These are phyloP conservation scores for Mycotypha africana DNA, from an alignment of 371 early-diverging fungal species.

Conservation along the genomic window DNA sequence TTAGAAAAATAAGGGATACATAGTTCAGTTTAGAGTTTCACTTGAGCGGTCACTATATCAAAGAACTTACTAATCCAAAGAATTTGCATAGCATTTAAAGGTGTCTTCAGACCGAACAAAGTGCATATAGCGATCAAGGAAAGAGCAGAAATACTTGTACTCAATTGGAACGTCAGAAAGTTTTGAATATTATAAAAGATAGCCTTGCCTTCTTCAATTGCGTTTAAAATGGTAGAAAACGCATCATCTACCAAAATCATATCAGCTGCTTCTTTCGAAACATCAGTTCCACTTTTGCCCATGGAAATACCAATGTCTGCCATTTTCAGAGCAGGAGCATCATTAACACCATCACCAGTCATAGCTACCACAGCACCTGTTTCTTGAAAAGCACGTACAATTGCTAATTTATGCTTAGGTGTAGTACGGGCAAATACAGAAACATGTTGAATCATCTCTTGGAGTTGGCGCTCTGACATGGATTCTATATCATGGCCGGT, in stretches of 20 bases:
- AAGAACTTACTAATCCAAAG: constrained; percentile 87
- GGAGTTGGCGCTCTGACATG: constrained; percentile 60
- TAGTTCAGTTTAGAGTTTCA: too few relatives aligned
- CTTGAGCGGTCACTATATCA: background rate
- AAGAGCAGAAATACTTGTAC: constrained; percentile 81
- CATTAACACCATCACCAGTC: constrained; percentile 98
- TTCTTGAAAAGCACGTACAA: constrained; percentile 73
- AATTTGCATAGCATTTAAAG: constrained; percentile 96
- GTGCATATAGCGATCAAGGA: constrained; percentile 85
- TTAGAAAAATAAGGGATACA: background rate
- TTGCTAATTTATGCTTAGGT: constrained; percentile 86
- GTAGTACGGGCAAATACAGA: constrained; percentile 88
- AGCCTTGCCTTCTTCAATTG: constrained; percentile 90
- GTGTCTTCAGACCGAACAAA: constrained; percentile 81
- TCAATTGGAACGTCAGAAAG: constrained; percentile 85
- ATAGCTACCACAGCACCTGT: constrained; percentile 79
- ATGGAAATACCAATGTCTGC: constrained; percentile 92
- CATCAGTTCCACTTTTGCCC: constrained; percentile 89
- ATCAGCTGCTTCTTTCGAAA: constrained; percentile 88
- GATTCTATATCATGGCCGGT: constrained; percentile 71
- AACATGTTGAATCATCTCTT: constrained; percentile 49
- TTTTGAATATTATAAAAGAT: constrained; percentile 93
- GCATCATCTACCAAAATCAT: constrained; percentile 91
- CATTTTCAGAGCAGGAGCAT: constrained; percentile 85
- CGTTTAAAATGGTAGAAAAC: constrained; percentile 75